phyloP scores from a whole-genome alignment of 2,329 filamentous ascomycete species.

The Trichoderma asperellum region DNA sequence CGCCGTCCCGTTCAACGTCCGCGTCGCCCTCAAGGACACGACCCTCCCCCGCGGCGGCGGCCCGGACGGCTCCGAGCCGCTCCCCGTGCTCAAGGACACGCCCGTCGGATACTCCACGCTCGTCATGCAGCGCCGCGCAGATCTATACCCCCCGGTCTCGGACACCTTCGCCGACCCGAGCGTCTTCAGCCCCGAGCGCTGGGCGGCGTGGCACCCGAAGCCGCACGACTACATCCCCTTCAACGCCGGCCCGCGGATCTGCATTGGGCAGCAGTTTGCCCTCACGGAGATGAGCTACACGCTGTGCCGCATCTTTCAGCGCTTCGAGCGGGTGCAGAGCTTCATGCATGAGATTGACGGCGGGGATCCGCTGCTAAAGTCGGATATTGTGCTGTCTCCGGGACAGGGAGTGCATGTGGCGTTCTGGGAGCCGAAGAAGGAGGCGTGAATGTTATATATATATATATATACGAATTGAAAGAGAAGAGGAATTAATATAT shows the following conservation, averaged over 20 bases:
- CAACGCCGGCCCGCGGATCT: slow-evolving; percentile 73
- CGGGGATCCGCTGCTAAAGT: slow-evolving; percentile 57
- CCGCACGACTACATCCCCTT: slow-evolving; percentile 75
- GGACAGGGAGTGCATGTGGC: slow-evolving; percentile 62
- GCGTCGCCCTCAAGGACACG: slow-evolving; percentile 72
- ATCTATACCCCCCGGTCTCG: slow-evolving; percentile 60
- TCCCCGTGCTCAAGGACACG: slow-evolving; percentile 70
- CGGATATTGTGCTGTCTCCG: slow-evolving; percentile 64
- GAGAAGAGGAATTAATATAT: background rate
- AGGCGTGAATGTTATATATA: background rate
- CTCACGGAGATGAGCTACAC: slow-evolving; percentile 77
- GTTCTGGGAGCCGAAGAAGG: slow-evolving; percentile 53
- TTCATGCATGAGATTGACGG: slow-evolving; percentile 60
- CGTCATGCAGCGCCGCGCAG: slow-evolving; percentile 71
- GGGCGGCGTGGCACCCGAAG: slow-evolving; percentile 63
- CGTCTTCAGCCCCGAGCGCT: slow-evolving; percentile 68
- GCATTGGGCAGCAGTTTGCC: slow-evolving; percentile 80
- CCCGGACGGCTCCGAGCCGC: slow-evolving; percentile 60
- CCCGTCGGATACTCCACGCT: slow-evolving; percentile 68
- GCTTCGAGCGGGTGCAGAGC: slow-evolving; percentile 66
- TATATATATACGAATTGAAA: background rate
- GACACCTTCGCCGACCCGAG: slow-evolving; percentile 50
- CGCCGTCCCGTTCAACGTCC: slow-evolving; percentile 77
- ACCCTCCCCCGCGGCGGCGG: slow-evolving; percentile 74
- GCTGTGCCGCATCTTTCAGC: slow-evolving; percentile 72